phyloP scores from a whole-genome alignment of 441 rosid species.

The Rhodomyrtus psidioides region DNA sequence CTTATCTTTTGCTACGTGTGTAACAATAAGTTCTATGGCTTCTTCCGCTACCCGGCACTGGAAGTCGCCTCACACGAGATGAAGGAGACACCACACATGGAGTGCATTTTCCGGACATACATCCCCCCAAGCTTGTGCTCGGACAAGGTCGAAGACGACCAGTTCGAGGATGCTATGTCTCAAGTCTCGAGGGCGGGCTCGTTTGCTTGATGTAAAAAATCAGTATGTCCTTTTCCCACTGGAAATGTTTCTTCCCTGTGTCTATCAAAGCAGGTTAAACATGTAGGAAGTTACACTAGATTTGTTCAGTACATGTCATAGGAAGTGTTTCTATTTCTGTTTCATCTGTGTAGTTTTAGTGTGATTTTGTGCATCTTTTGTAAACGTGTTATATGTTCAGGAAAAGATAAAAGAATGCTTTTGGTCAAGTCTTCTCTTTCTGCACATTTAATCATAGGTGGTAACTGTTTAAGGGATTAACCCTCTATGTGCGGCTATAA shows the following conservation, averaged over 20 bases:
- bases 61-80: constrained; percentile 52
- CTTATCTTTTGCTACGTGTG: constrained; percentile 56
- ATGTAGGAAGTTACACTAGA: not conserved
- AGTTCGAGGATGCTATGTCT: constrained; percentile 56
- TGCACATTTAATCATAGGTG: not conserved
- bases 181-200: constrained; percentile 41
- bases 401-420: not conserved
- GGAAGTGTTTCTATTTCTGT: not conserved
- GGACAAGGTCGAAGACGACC: constrained; percentile 56
- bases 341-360: not conserved
- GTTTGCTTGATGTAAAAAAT: constrained; percentile 17
- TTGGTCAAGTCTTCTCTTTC: not conserved
- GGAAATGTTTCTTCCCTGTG: not conserved
- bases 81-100: constrained; percentile 58
- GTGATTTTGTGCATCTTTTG: not conserved
- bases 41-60: constrained; percentile 50
- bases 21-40: constrained; percentile 54
- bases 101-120: constrained; percentile 42
- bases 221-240: not conserved
- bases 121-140: constrained; percentile 52
- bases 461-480: not conserved
- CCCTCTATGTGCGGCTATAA: not conserved
- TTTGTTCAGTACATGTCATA: not conserved
- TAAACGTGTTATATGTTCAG: not conserved
- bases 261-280: not conserved